Evolutionary conservation across 2,329 filamentous ascomycete species (phyloP).

Genomic region (Talaromyces amestolkiae): DNA sequence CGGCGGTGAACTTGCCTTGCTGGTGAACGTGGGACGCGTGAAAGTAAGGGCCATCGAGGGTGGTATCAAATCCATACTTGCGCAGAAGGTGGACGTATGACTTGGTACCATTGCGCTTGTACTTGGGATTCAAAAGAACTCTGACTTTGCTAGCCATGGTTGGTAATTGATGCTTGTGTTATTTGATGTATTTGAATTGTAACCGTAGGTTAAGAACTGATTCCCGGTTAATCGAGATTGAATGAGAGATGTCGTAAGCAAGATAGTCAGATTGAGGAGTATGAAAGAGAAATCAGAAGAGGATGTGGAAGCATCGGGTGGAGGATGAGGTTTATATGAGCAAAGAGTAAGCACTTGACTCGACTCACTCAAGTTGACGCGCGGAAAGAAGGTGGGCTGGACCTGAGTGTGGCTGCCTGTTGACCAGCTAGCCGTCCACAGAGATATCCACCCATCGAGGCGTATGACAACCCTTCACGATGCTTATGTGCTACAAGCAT

Average conservation of each 20-base stretch:
- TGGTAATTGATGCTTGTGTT: neutral
- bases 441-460: neutral
- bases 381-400: neutral
- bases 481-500: neutral
- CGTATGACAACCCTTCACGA: neutral
- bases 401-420: slow-evolving; percentile 8
- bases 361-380: neutral
- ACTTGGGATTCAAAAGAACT: slow-evolving; percentile 58
- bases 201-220: too few species aligned
- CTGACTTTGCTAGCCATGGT: slow-evolving; percentile 47
- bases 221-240: too few species aligned
- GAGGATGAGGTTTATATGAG: slow-evolving; percentile 11
- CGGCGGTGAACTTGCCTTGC: slow-evolving; percentile 44
- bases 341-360: neutral
- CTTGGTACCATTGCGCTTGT: slow-evolving; percentile 59
- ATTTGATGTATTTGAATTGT: too few species aligned
- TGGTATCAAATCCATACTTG: slow-evolving; percentile 63
- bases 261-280: neutral
- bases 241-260: neutral
- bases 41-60: slow-evolving; percentile 61
- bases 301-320: neutral
- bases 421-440: neutral
- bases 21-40: slow-evolving; percentile 50
- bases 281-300: neutral
- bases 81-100: slow-evolving; percentile 61